These are phyloP conservation scores for Leccinellum albellum DNA, from an alignment of 768 basidiomycete genomes.

Conservation along the genomic window DNA sequence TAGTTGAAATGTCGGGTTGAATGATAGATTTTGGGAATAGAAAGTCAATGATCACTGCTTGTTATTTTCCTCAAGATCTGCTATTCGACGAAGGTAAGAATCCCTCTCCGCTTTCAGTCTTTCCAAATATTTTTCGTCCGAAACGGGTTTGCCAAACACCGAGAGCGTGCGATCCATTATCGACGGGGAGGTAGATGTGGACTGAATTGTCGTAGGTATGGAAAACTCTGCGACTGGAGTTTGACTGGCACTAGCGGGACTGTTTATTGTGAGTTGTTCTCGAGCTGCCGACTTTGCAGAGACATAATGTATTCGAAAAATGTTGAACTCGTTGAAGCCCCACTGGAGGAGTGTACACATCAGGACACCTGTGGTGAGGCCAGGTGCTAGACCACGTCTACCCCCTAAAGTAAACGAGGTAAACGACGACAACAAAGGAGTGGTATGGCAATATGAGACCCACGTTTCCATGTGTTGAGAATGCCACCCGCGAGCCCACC, in stretches of 20 bases:
- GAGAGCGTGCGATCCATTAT: slow-evolving; percentile 38
- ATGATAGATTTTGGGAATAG: neutral
- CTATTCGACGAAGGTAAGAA: slow-evolving; percentile 52
- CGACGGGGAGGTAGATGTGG: slow-evolving; percentile 14
- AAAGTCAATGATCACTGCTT: slow-evolving; percentile 5
- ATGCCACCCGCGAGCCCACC: slow-evolving; percentile 66
- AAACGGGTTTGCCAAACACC: slow-evolving; percentile 39
- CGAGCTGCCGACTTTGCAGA: slow-evolving; percentile 27
- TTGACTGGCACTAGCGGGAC: neutral
- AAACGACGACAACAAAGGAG: neutral
- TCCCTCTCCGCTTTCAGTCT: slow-evolving; percentile 57
- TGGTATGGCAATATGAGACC: neutral
- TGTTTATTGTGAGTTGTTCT: neutral
- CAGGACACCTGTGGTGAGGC: slow-evolving; percentile 55
- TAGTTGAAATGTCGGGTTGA: neutral
- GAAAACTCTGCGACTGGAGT: neutral
- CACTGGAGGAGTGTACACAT: slow-evolving; percentile 63
- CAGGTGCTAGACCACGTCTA: slow-evolving; percentile 50
- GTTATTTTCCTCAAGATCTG: slow-evolving; percentile 46
- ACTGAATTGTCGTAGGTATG: slow-evolving; percentile 5
- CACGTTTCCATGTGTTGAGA: slow-evolving; percentile 58
- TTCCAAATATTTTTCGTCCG: slow-evolving; percentile 70
- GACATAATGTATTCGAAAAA: slow-evolving; percentile 58
- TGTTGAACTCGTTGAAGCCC: slow-evolving; percentile 62
- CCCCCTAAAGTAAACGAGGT: slow-evolving; percentile 49